phyloP scores from a whole-genome alignment of 805 yeast species.

The Saccharomycopsis schoenii region DNA sequence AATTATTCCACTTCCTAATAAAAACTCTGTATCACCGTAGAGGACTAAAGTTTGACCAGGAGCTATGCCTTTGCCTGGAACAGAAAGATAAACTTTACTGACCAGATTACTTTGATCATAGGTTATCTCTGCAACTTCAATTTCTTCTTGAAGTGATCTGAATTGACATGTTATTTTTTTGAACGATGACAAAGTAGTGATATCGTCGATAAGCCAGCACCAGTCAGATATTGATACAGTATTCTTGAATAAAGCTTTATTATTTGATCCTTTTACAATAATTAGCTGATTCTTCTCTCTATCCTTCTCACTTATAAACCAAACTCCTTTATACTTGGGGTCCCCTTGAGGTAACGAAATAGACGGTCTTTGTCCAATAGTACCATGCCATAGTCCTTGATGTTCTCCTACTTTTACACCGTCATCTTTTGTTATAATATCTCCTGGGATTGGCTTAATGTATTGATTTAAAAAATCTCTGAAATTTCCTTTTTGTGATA shows the following conservation, averaged over 20 bases:
- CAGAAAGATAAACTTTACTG: slow-evolving; percentile 30
- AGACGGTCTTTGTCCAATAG: slow-evolving; percentile 81
- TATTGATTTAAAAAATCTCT: slow-evolving; percentile 67
- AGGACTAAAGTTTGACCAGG: slow-evolving; percentile 82
- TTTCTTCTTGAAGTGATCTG: slow-evolving; percentile 63
- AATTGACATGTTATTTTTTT: slow-evolving; percentile 43
- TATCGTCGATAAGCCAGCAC: slow-evolving; percentile 35
- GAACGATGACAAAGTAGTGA: slow-evolving; percentile 10
- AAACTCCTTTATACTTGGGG: slow-evolving; percentile 61
- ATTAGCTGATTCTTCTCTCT: slow-evolving; percentile 58
- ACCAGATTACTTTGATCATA: slow-evolving; percentile 16
- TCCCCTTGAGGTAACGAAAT: slow-evolving; percentile 85
- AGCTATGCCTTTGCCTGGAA: slow-evolving; percentile 63
- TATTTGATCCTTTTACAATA: slow-evolving; percentile 63
- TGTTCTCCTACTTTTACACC: slow-evolving; percentile 76
- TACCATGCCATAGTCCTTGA: slow-evolving; percentile 87
- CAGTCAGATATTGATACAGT: slow-evolving; percentile 31
- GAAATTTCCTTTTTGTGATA: slow-evolving; percentile 54
- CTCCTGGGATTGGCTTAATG: slow-evolving; percentile 63
- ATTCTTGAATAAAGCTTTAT: slow-evolving; percentile 42
- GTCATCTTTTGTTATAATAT: slow-evolving; percentile 58
- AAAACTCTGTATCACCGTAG: slow-evolving; percentile 47
- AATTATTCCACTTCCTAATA: slow-evolving; percentile 56
- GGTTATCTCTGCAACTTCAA: slow-evolving; percentile 25
- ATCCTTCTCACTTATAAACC: slow-evolving; percentile 78